Base-by-base conservation (phyloP, 1,139 yeast genomes). In the Suhomyces atakaporum region DNA sequence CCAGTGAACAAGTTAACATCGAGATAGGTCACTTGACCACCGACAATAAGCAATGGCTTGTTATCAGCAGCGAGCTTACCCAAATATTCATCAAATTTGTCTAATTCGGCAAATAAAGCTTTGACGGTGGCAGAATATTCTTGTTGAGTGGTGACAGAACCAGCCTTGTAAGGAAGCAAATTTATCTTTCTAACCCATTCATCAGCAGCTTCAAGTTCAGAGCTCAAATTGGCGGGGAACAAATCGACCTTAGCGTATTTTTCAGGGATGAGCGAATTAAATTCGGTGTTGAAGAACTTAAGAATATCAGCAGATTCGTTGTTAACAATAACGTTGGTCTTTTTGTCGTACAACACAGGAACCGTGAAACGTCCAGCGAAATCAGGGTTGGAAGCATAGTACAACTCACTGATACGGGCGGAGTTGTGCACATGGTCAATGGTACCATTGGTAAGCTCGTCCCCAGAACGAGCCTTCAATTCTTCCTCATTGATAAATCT, bases 141-240 rank as follows among this genome's bases (percentile, higher is more conserved):
- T 43, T 82, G 89, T 56, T 88, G 94, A 39, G 75, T 75, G 14
- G 90, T 81, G 5, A 97, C 89, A 62, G 90, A 90, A 0, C 97
- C 97, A 3, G 95, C 50, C 66, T 89, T 92, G 72, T 92, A 90
- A 21, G 90, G 97, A 27, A 96, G 97, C 58, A 87, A 89, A 70
- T 89, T 89, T 60, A 90, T 84, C 50, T 74, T 77, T 53, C 84
- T 84, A 31, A 86, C 75, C 92, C 95, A 84, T n/a, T 68, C 74
- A 55, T 90, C 88, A 49, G 87, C 54, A 38, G 77, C 87, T 51
- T 89, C 95, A 52, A 90, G 86, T 46, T 79, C 60, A 1, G 58
- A 37, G 43, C 69, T 70, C 43, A 79, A 62, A 2, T 60, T 57
- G 12, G 62, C 58, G 9, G 97, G 97, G 46, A 82, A 82, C 45